Evolutionary conservation across 257 asterid genomes (phyloP).

Genomic region (Parsonsia alboflavescens): DNA sequence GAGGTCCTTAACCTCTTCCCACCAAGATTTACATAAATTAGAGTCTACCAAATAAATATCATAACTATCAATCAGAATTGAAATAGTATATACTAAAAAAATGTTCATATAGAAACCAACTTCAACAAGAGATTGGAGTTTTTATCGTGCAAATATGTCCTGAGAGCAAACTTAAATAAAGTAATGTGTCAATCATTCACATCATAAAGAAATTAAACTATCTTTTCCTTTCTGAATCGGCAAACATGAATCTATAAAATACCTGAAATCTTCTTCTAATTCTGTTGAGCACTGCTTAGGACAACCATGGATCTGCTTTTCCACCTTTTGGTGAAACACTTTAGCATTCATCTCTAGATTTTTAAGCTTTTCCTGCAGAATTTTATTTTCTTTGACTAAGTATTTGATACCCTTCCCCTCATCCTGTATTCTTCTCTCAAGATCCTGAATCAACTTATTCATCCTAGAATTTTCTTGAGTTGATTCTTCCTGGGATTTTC

Average conservation of each 20-base stretch:
- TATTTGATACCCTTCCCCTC: slow-evolving; percentile 36
- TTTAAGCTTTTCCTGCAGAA: slow-evolving; percentile 36
- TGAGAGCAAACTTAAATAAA: neutral
- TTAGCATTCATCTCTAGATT: slow-evolving; percentile 38
- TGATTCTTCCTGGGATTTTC: slow-evolving; percentile 48
- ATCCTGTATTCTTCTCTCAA: slow-evolving; percentile 38
- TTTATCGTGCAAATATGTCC: neutral
- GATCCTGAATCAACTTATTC: slow-evolving; percentile 52
- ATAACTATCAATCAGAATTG: neutral
- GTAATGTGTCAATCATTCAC: neutral
- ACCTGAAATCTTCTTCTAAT: slow-evolving; percentile 52
- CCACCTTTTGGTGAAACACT: slow-evolving; percentile 39
- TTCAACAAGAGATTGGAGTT: neutral
- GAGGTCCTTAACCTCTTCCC: neutral
- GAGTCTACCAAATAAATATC: neutral
- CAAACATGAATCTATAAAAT: slow-evolving; percentile 9
- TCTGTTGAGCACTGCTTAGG: slow-evolving; percentile 20
- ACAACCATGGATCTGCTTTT: slow-evolving; percentile 42
- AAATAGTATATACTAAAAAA: neutral
- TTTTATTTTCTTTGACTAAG: slow-evolving; percentile 53
- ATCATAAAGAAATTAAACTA: neutral
- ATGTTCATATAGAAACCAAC: neutral
- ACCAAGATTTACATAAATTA: neutral
- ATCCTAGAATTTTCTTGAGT: slow-evolving; percentile 39
- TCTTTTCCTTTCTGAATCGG: neutral